Evolutionary conservation across 768 basidiomycete species (phyloP).

Genomic region (Boletus rubroflammeus): DNA sequence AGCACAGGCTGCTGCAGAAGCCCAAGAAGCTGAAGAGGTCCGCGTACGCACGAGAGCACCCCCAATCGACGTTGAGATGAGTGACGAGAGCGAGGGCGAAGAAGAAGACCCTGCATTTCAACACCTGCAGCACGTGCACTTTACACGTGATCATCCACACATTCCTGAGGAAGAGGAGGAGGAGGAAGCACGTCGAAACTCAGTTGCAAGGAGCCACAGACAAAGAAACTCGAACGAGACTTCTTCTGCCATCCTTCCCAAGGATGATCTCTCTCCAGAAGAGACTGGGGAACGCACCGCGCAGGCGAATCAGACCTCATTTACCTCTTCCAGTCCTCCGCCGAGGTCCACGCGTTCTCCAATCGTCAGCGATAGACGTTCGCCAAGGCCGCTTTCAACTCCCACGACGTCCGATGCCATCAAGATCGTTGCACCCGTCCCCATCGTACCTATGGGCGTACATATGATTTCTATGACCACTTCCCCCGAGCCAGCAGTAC

Average conservation of each 20-base stretch:
- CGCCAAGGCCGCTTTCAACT: constrained; percentile 23
- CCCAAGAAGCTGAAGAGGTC: constrained; percentile 50
- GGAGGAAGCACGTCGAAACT: constrained; percentile 32
- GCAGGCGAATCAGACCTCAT: constrained; percentile 13
- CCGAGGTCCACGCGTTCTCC: constrained; percentile 23
- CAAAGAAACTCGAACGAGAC: constrained; percentile 20
- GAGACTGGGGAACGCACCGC: constrained; percentile 13
- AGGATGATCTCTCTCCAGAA: constrained; percentile 13
- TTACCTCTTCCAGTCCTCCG: constrained; percentile 14
- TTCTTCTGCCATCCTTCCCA: constrained; percentile 36
- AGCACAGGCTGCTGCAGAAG: constrained; percentile 37
- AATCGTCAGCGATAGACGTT: constrained; percentile 11
- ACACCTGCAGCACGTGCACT: constrained; percentile 37
- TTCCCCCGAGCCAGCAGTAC: constrained; percentile 22
- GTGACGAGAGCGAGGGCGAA: constrained; percentile 74
- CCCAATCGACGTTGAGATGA: constrained; percentile 72
- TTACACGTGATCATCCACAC: constrained; percentile 49
- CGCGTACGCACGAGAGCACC: constrained; percentile 44
- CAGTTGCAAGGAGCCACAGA: constrained; percentile 23
- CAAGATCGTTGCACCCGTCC: constrained; percentile 22
- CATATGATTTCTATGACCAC: constrained; percentile 20
- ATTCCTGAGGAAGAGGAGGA: constrained; percentile 74
- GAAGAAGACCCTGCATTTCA: constrained; percentile 46
- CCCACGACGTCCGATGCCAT: constrained; percentile 28
- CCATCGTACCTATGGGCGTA: constrained; percentile 16